Evolutionary conservation across 169 alveolate genomes (phyloP).

Genomic region (Fabrea salina): DNA sequence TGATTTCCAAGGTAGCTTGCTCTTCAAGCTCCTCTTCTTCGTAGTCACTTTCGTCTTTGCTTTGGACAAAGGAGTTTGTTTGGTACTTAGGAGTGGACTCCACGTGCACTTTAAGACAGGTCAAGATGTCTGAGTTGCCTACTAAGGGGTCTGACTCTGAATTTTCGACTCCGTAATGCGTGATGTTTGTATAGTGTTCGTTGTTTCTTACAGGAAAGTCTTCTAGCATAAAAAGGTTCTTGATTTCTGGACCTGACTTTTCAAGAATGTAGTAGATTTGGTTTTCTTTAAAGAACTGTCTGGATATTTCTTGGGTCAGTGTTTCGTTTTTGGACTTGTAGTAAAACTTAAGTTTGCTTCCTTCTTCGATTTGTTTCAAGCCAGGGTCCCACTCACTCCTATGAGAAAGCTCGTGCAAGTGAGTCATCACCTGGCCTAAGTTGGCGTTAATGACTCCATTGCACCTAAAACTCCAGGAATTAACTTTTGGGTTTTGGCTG

Average conservation of each 20-base stretch:
- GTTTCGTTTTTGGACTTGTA: not conserved
- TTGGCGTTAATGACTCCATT: not conserved
- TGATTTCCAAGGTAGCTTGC: too few species aligned
- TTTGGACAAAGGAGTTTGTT: too few species aligned
- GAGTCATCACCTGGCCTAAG: not conserved
- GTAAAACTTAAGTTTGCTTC: not conserved
- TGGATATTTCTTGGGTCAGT: not conserved
- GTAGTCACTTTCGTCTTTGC: too few species aligned
- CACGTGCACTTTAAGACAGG: not conserved
- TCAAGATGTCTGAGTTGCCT: not conserved
- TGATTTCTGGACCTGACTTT: not conserved
- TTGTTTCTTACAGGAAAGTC: not conserved
- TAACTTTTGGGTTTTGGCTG: not conserved
- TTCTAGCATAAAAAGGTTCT: not conserved
- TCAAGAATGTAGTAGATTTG: not conserved
- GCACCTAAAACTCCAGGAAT: not conserved
- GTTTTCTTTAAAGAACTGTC: not conserved
- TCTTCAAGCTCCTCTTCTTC: too few species aligned
- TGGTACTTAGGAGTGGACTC: too few species aligned
- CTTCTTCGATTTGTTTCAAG: not conserved
- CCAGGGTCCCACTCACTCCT: slow-evolving; percentile 6
- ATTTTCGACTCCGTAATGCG: not conserved
- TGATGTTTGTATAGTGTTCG: not conserved
- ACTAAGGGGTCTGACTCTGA: not conserved
- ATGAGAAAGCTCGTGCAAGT: not conserved